Conservation (phyloP, 495 filamentous ascomycete genomes). For the Xylaria flabelliformis region DNA sequence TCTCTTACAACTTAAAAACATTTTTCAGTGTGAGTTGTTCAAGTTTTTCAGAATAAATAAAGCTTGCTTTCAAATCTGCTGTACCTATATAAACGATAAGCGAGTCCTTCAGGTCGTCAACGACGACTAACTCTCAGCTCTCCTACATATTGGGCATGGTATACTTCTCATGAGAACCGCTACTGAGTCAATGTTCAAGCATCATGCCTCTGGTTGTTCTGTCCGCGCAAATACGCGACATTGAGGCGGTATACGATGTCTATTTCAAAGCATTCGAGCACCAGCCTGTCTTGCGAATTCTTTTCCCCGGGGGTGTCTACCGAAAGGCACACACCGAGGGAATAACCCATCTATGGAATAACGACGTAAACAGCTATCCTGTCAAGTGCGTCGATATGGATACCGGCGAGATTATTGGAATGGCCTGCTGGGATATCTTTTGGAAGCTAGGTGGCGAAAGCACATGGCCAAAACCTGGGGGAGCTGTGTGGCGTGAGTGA, state of each 20-base stretch:
- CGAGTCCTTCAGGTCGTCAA: not conserved
- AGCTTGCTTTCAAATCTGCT: not conserved
- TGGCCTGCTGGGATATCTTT: constrained; percentile 45
- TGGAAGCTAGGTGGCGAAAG: constrained; percentile 28
- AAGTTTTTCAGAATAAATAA: not conserved
- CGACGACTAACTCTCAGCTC: not conserved
- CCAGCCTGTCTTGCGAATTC: constrained; percentile 40
- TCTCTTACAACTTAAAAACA: not conserved
- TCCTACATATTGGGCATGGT: not conserved
- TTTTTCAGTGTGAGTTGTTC: not conserved
- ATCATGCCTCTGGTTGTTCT: constrained; percentile 46
- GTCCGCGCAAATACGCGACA: constrained; percentile 50
- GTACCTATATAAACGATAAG: not conserved
- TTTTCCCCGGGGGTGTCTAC: constrained; percentile 44
- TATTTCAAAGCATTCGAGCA: constrained; percentile 50
- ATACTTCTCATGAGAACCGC: not conserved
- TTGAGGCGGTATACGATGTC: constrained; percentile 47
- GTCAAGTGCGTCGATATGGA: constrained; percentile 47
- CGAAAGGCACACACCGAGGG: constrained; percentile 44
- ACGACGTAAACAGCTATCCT: constrained; percentile 42
- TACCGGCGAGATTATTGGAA: constrained; percentile 44
- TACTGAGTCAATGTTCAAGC: not conserved
- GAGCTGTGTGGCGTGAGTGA: constrained; percentile 36
- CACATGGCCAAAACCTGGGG: constrained; percentile 34
- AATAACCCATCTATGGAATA: constrained; percentile 43